Percentiles rank a stretch among this genome's conserved stretches.
These are phyloP conservation scores for Mucor sp. DNA, from an alignment of 371 early-diverging fungal species.

Conservation along the genomic window DNA sequence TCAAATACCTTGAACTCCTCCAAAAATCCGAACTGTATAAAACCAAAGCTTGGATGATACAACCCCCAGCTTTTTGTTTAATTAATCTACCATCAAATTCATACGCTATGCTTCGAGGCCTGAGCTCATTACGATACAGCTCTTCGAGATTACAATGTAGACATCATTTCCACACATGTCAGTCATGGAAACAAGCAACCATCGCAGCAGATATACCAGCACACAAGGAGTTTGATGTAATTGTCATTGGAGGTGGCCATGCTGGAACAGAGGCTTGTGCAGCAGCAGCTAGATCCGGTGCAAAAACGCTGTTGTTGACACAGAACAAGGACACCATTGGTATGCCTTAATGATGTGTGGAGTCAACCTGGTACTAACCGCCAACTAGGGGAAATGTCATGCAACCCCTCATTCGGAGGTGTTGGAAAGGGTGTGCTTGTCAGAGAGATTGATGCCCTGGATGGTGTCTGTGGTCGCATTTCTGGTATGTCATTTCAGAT, in stretches of 20 bases:
- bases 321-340: conserved; percentile 78
- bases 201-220: neutral
- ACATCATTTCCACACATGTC: neutral
- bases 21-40: no score
- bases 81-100: neutral
- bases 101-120: neutral
- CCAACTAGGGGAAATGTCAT: conserved; percentile 79
- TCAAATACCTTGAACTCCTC: no score
- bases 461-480: conserved; percentile 81
- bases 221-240: conserved; percentile 59
- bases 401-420: conserved; percentile 90
- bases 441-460: conserved; percentile 84
- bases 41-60: no score
- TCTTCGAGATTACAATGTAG: neutral
- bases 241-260: conserved; percentile 89
- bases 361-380: neutral
- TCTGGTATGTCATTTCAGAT: conserved; percentile 41
- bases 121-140: neutral
- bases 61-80: neutral
- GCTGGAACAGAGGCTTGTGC: conserved; percentile 87
- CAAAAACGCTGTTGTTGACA: conserved; percentile 77
- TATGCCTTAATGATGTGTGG: conserved; percentile 12
- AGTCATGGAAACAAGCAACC: conserved; percentile 5
- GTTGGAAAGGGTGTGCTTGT: conserved; percentile 86
- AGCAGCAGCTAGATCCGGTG: conserved; percentile 83